Evolutionary conservation across 2,329 filamentous ascomycete genomes (phyloP).

Genomic region (Blastomyces silverae): DNA sequence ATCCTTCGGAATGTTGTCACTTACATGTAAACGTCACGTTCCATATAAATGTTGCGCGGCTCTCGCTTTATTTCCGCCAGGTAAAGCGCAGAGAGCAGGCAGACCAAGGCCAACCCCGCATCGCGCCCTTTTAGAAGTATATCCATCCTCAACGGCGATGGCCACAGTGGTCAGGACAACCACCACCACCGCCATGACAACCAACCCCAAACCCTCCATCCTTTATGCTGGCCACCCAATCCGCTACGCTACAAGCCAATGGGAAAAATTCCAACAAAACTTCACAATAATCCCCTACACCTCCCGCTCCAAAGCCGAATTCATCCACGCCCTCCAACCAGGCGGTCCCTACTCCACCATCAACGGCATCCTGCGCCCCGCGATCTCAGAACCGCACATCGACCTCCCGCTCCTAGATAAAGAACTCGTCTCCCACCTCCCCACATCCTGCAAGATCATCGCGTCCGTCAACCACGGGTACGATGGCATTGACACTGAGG

Average conservation of each 20-base stretch:
- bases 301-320: slow-evolving; percentile 16
- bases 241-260: slow-evolving; percentile 14
- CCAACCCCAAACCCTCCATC: slow-evolving; percentile 19
- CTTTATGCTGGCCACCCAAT: slow-evolving; percentile 20
- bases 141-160: not conserved
- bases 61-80: not conserved
- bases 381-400: slow-evolving; percentile 13
- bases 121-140: not conserved
- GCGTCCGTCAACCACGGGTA: slow-evolving; percentile 21
- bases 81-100: not conserved
- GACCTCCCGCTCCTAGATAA: slow-evolving; percentile 18
- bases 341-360: slow-evolving; percentile 20
- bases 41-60: not conserved
- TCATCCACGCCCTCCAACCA: slow-evolving; percentile 16
- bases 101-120: not conserved
- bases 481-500: slow-evolving; percentile 20
- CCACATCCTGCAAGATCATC: slow-evolving; percentile 18
- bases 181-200: not conserved
- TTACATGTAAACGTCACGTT: not conserved
- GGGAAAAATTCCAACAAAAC: slow-evolving; percentile 17
- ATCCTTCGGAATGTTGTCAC: not conserved
- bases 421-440: slow-evolving; percentile 20
- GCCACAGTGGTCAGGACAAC: not conserved
- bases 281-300: slow-evolving; percentile 20
- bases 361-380: slow-evolving; percentile 20